Base-by-base conservation (phyloP, 1,284 basidiomycete genomes). In the Singerocomus rubriflavus region DNA sequence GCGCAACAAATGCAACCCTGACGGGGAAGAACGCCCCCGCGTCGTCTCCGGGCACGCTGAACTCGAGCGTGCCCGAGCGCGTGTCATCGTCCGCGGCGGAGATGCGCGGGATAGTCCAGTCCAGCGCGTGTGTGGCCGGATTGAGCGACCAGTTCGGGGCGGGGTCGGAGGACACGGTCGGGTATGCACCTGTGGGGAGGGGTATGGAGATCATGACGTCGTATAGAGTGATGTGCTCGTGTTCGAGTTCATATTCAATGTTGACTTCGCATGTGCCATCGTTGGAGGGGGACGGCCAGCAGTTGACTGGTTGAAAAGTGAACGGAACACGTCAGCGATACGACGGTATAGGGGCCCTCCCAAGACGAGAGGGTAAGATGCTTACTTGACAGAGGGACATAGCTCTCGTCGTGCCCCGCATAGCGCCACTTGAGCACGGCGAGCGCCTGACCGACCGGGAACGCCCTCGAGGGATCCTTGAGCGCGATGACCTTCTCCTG, bases 231-330 rank as follows among this genome's bases (percentile, higher is more conserved):
- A 96, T 71, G 52, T 81, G 82, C 57, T 87, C 82, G 53, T 93
- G 88, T 67, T 96, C 93, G 42, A 98, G 86, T 69, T 98, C 94
- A 69, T 97, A 99, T 70, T 98, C 96, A 61, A 98, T 91, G 67
- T 90, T 96, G 50, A 98, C 92, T 59, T 97, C 93, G 59, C 87
- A 91, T 1, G 85, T 87, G 26, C 93, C 93, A 60, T 93, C 87
- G 59, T 92, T 93, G 44, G 89, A 87, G 2, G 91, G 87, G 29
- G 92, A 89, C 5, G 95, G 95, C 96, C 96, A 98, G 70, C 91
- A 95, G 63, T 93, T 98, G 69, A 98, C 93, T 91, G 5, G 16
- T 40, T 16, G 26, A 25, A 32, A 17, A 36, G 12, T 8, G 21
- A 43, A 44, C 6, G 25, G 27, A 26, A 9, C 13, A 9, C 3